Conservation (phyloP, 78 protist genomes). For the Dictyostelium citrinum region DNA sequence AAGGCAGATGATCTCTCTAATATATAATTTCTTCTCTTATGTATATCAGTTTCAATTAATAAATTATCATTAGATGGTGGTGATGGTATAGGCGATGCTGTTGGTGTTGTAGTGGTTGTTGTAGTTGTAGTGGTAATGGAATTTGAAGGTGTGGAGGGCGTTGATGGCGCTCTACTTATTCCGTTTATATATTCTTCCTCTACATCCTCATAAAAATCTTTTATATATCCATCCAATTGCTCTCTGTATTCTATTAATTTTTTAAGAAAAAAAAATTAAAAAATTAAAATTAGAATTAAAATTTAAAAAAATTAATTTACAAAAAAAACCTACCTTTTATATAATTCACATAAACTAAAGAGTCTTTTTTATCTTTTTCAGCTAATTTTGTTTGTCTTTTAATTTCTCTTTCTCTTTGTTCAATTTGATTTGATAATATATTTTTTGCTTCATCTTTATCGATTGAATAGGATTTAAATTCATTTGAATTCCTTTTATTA, state of each 20-base stretch:
- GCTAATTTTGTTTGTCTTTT: slow-evolving; percentile 45
- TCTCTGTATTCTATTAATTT: slow-evolving; percentile 41
- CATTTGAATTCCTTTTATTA: neutral
- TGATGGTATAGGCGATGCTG: neutral
- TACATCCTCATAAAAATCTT: slow-evolving; percentile 57
- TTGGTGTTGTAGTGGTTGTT: neutral
- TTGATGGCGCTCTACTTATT: neutral
- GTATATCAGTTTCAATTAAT: neutral
- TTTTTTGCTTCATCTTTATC: slow-evolving; percentile 36
- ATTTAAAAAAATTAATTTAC: neutral
- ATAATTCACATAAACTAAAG: slow-evolving; percentile 17
- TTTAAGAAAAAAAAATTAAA: neutral
- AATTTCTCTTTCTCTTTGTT: slow-evolving; percentile 62
- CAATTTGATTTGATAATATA: slow-evolving; percentile 35
- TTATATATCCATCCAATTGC: slow-evolving; percentile 33
- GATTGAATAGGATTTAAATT: neutral
- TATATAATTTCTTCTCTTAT: neutral
- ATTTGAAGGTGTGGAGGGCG: neutral
- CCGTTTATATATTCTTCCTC: neutral
- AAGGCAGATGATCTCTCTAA: slow-evolving; percentile 18
- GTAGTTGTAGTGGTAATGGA: neutral
- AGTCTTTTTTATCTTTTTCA: slow-evolving; percentile 71
- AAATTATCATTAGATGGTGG: neutral
- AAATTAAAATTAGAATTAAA: neutral
- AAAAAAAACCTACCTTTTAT: slow-evolving; percentile 55